Base-by-base conservation (phyloP, 306 rosid genomes). In the Betula pendula region DNA sequence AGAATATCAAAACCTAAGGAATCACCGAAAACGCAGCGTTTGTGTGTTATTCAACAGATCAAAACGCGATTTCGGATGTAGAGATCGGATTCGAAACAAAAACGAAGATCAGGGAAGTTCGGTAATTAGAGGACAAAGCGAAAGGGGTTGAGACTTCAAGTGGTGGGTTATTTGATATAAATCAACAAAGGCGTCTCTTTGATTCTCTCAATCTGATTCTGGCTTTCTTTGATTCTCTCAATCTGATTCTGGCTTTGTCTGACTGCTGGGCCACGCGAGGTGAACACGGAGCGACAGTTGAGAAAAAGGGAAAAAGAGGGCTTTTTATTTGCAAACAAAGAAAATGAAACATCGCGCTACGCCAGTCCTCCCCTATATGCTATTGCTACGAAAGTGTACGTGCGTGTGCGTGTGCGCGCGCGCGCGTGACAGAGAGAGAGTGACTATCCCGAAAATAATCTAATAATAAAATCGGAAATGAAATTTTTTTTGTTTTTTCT, bases 201-300 rank as follows among this genome's bases (percentile, higher is more conserved):
- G 73, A 65, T 77, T 82, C 70, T 70, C 42, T 44, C 19, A 3
- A 0, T 35, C 4, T 31, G 3, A n/a, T n/a, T 31, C 35, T 31
- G 3, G 27, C 70, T 80, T 71, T 81, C 69, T 73, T 6, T 35
- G 5, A 2, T 3, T 38, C 42, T 79, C 58, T 27, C 72, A 81
- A 49, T 40, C 10, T 42, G 68, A 19, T 77, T 81, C 81, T 87
- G 77, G 51, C 84, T 74, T 47, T 71, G 74, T 73, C 81, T 77
- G 77, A 62, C 85, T 84, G 85, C 75, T 84, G 80, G 75, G 87
- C 86, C 86, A 87, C 90, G 93, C 94, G 92, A 91, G 92, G 80
- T 85, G 82, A 89, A 91, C 93, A 86, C 91, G 93, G 88, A 88
- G 85, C 82, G 86, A 84, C 91, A 81, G 98, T 89, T 89, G 88